phyloP scores from a whole-genome alignment of 2,329 filamentous ascomycete genomes.

The Colletotrichum sp. region DNA sequence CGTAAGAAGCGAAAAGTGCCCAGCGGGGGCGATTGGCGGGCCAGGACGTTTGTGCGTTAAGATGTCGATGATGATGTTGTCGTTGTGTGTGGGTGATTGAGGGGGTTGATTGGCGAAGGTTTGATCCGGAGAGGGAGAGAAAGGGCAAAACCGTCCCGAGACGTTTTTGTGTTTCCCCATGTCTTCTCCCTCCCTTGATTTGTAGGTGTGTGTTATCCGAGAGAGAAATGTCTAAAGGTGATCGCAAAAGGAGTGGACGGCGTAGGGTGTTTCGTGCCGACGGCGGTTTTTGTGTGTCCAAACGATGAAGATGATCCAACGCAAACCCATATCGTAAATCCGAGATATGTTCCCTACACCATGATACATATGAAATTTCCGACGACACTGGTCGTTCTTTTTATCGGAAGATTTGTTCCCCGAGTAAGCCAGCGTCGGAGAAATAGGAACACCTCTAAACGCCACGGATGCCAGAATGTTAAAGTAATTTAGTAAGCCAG shows the following conservation, averaged over 20 bases:
- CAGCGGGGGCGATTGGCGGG: not conserved
- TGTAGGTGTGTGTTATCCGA: constrained; percentile 1
- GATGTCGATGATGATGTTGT: not conserved
- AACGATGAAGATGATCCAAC: constrained; percentile 24
- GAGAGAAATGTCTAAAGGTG: constrained; percentile 2
- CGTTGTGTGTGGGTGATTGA: not conserved
- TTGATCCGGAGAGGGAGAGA: not conserved
- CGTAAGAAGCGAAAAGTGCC: not conserved
- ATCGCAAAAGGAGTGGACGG: constrained; percentile 43
- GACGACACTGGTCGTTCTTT: constrained; percentile 18
- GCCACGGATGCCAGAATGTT: constrained; percentile 47
- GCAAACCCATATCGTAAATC: constrained; percentile 21
- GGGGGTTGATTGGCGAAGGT: not conserved
- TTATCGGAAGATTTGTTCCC: constrained; percentile 5
- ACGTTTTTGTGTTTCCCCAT: not conserved
- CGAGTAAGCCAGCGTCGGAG: constrained; percentile 16
- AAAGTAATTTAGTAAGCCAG: constrained; percentile 32
- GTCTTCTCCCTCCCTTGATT: not conserved
- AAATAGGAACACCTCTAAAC: constrained; percentile 31
- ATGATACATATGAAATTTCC: constrained; percentile 24
- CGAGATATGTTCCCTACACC: constrained; percentile 40
- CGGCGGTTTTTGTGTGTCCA: constrained; percentile 30
- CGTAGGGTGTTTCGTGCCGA: constrained; percentile 31
- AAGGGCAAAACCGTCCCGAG: not conserved
- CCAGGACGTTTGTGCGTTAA: not conserved